phyloP scores from a whole-genome alignment of 192 early-diverging fungal species.

The Spizellomyces punctatus region DNA sequence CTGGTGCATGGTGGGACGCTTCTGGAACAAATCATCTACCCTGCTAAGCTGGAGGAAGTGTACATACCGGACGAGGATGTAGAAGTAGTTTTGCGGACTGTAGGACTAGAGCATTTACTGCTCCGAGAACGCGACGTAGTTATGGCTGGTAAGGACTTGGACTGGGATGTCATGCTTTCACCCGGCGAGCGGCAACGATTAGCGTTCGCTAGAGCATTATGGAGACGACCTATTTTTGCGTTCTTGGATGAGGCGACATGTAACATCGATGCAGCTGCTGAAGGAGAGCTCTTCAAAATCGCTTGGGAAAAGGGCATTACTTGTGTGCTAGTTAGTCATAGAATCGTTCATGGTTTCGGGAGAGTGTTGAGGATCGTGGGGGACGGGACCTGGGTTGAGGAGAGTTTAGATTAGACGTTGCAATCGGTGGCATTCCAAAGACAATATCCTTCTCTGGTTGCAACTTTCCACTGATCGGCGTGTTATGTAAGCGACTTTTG shows the following conservation, averaged over 20 bases:
- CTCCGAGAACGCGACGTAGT: conserved; percentile 38
- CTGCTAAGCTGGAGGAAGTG: conserved; percentile 59
- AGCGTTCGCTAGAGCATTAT: conserved; percentile 51
- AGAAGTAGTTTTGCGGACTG: conserved; percentile 70
- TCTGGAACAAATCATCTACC: conserved; percentile 92
- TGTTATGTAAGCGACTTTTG: background rate
- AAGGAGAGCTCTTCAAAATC: conserved; percentile 50
- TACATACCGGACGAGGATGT: conserved; percentile 70
- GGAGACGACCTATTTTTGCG: conserved; percentile 71
- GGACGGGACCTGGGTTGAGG: background rate
- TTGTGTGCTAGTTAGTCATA: conserved; percentile 19
- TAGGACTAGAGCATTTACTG: conserved; percentile 67
- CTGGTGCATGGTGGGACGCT: conserved; percentile 80
- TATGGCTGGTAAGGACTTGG: conserved; percentile 4
- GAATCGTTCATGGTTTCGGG: conserved; percentile 15
- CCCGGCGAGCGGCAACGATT: conserved; percentile 51
- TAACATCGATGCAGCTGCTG: conserved; percentile 33
- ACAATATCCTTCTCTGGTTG: background rate
- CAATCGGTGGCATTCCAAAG: background rate
- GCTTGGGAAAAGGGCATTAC: conserved; percentile 68
- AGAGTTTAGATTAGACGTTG: background rate
- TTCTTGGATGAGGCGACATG: conserved; percentile 47
- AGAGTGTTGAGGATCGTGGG: background rate
- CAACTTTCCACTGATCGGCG: background rate
- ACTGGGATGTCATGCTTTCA: conserved; percentile 43